Base-by-base conservation (phyloP, 371 early-diverging fungal genomes). In the Mucor plumbeus region DNA sequence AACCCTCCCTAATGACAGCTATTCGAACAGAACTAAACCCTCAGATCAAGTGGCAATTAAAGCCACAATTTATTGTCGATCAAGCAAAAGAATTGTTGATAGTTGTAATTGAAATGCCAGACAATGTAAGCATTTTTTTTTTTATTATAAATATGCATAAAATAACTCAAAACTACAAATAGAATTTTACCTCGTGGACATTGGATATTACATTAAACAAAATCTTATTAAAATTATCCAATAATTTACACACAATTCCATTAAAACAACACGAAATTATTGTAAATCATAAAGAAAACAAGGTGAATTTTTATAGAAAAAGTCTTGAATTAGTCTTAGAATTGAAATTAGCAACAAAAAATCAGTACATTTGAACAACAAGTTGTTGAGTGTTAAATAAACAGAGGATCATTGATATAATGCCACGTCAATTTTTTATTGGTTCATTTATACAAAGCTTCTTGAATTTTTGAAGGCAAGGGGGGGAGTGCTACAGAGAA, bases 81-180 rank as follows among this genome's bases (percentile, higher is more conserved):
- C 40, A 61, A 73, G 50, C 59, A 13, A 54, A 61, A 4, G 71
- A 53, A 56, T 39, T 81, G n/a, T 40, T 75, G 9, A 47, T 19
- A n/a, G 76, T 85, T 9, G 67, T 72, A 4, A 59, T 85, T 38
- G 72, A 56, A 34, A 67, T 84, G 68, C 81, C 81, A 26, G 65
- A 65, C 21, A 57, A 72, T 44, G 81, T 82, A 74, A 67, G 14
- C 53, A 19, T 43, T 41, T 55, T 0, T 64, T 31, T 33, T 39
- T 26, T 43, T 34, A 4, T 21, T n/a, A 6, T 36, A 48, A 50
- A 19, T 50, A 50, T 50, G 50, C 50, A 50, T 50, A 21, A 50
- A 50, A 50, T 50, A 21, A 50, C 50, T 50, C 50, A 21, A 50
- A 21, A 13, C 13, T 59, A 54, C 55, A 56, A 14, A 65, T 64